phyloP scores from a whole-genome alignment of 2,329 filamentous ascomycete species.

The Xylaria digitata region DNA sequence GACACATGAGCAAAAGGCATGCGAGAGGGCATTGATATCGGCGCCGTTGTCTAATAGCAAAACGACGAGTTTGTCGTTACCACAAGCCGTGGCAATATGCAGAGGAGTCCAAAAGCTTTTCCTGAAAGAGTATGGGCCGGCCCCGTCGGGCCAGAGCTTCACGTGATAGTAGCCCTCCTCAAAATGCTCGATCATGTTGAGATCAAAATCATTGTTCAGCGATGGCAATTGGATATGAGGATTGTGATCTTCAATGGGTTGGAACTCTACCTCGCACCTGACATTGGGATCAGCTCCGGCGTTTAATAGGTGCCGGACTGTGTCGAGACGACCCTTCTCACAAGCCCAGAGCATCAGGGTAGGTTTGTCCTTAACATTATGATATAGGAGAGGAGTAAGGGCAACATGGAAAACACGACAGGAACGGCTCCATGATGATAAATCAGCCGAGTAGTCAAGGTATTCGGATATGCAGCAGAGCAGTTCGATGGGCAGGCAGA shows the following conservation, averaged over 20 bases:
- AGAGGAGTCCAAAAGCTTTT: conserved; percentile 41
- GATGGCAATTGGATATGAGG: no score
- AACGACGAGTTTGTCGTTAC: conserved; percentile 39
- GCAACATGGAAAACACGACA: conserved; percentile 35
- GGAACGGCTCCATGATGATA: conserved; percentile 39
- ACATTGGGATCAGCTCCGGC: conserved; percentile 40
- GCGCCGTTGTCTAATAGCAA: conserved; percentile 41
- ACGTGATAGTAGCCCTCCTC: background rate
- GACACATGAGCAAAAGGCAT: conserved; percentile 38
- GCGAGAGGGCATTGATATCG: no score
- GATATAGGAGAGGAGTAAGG: conserved; percentile 35
- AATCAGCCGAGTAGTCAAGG: conserved; percentile 18
- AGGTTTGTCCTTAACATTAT: conserved; percentile 30
- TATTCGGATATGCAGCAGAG: conserved; percentile 26
- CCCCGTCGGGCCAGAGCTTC: no score
- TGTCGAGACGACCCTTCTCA: conserved; percentile 32
- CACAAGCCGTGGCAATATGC: conserved; percentile 39
- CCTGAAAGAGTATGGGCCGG: no score
- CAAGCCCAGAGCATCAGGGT: conserved; percentile 39
- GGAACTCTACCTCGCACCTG: conserved; percentile 6
- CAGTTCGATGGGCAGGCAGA: conserved; percentile 41
- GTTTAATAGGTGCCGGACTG: conserved; percentile 33
- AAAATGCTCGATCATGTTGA: conserved; percentile 1
- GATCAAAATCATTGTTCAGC: no score
- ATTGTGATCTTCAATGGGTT: no score